phyloP scores from a whole-genome alignment of 257 asterid species.

The Penstemon davidsonii region DNA sequence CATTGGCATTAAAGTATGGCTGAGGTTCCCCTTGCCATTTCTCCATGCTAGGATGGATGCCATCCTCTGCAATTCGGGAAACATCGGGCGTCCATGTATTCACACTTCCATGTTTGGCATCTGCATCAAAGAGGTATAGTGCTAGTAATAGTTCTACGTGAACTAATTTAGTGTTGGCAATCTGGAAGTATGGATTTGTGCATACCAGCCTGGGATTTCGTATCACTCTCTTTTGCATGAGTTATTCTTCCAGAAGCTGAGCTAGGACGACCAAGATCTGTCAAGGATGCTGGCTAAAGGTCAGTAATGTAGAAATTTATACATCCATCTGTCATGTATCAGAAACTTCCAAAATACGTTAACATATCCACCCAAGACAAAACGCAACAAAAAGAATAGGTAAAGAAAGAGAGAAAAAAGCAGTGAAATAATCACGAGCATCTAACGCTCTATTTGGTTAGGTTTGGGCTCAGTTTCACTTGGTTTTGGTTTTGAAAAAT shows the following conservation, averaged over 20 bases:
- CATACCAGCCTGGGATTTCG: slow-evolving; percentile 59
- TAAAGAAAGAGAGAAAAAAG: neutral
- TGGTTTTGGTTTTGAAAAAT: too few relatives aligned
- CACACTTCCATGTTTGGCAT: slow-evolving; percentile 47
- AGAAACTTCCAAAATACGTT: slow-evolving; percentile 5
- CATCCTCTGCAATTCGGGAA: slow-evolving; percentile 54
- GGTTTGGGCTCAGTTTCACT: too few relatives aligned
- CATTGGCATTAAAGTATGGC: slow-evolving; percentile 54
- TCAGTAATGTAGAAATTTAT: slow-evolving; percentile 23
- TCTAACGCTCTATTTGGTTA: neutral
- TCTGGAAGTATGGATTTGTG: slow-evolving; percentile 23
- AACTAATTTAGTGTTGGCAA: slow-evolving; percentile 15
- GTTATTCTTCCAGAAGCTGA: slow-evolving; percentile 64
- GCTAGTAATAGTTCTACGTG: slow-evolving; percentile 9
- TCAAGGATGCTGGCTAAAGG: slow-evolving; percentile 22
- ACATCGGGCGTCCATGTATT: slow-evolving; percentile 63
- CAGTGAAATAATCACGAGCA: slow-evolving; percentile 5
- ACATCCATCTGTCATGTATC: slow-evolving; percentile 16
- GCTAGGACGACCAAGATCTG: slow-evolving; percentile 71
- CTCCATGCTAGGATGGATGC: slow-evolving; percentile 48
- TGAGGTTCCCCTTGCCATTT: slow-evolving; percentile 83
- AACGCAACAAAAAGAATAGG: neutral
- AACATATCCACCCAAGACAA: slow-evolving; percentile 11
- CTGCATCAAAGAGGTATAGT: slow-evolving; percentile 43
- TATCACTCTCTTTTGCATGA: slow-evolving; percentile 42